phyloP scores from a whole-genome alignment of 345 rosid genomes.

The Linum trigynum region DNA sequence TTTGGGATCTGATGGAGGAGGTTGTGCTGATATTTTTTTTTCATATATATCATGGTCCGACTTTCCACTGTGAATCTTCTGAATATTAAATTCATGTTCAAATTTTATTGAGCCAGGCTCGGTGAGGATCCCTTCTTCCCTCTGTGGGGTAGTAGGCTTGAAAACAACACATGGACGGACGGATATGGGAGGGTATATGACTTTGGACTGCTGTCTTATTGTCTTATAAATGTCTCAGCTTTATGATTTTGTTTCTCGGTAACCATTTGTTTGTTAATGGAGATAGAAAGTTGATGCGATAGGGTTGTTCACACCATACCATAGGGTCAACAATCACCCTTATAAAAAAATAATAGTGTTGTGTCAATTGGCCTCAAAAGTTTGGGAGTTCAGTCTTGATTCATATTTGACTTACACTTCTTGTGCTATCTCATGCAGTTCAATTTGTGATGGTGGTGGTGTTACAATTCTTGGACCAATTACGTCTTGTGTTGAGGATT shows the following conservation, averaged over 20 bases:
- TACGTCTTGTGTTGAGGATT: constrained; percentile 75
- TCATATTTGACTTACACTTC: neutral
- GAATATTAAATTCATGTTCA: constrained; percentile 3
- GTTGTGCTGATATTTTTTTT: constrained; percentile 31
- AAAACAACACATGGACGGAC: constrained; percentile 81
- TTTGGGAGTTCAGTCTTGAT: neutral
- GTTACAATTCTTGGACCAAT: constrained; percentile 82
- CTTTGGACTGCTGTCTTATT: neutral
- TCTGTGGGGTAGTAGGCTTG: constrained; percentile 80
- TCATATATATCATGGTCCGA: constrained; percentile 1
- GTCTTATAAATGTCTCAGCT: too few species aligned
- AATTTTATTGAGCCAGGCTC: constrained; percentile 50
- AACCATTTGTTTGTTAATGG: neutral
- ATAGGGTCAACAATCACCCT: too few species aligned
- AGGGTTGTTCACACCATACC: too few species aligned
- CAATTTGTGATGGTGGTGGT: constrained; percentile 58
- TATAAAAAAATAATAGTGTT: neutral
- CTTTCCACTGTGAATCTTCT: constrained; percentile 5
- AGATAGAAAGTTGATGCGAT: neutral
- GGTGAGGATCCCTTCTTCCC: constrained; percentile 68
- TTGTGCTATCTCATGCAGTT: constrained; percentile 30
- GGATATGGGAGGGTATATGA: constrained; percentile 58
- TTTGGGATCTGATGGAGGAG: constrained; percentile 95
- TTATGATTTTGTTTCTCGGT: too few species aligned
- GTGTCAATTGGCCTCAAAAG: neutral